phyloP scores from a whole-genome alignment of 1,284 basidiomycete genomes.

The Ustilago tritici region DNA sequence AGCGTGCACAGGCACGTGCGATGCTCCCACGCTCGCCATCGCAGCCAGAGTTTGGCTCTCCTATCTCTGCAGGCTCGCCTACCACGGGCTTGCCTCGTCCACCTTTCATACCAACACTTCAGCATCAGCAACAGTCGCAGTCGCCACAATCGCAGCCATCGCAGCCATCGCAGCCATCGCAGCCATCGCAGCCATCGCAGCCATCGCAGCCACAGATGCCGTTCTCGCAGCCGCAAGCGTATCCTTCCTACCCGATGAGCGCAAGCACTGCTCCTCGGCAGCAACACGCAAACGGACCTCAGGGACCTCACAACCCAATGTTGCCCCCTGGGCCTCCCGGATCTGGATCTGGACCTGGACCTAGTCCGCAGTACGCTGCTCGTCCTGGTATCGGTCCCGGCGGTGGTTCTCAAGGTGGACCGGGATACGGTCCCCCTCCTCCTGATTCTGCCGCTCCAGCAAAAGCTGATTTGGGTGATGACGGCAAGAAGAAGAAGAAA shows the following conservation, averaged over 20 bases:
- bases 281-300: constrained; percentile 11
- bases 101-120: constrained; percentile 19
- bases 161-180: constrained; percentile 22
- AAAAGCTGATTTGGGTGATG: constrained; percentile 22
- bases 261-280: constrained; percentile 25
- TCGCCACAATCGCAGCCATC: constrained; percentile 9
- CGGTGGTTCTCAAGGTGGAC: constrained; percentile 10
- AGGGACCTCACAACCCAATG: constrained; percentile 18
- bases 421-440: constrained; percentile 8
- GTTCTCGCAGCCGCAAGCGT: constrained; percentile 37
- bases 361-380: constrained; percentile 15
- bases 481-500: constrained; percentile 53
- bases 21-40: constrained; percentile 42
- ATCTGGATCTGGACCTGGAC: constrained; percentile 4
- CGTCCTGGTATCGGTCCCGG: constrained; percentile 22
- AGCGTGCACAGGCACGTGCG: constrained; percentile 47
- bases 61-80: constrained; percentile 21
- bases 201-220: constrained; percentile 10
- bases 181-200: constrained; percentile 16
- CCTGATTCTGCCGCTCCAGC: constrained; percentile 16
- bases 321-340: constrained; percentile 19
- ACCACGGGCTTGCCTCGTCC: constrained; percentile 36
- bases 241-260: constrained; percentile 46
- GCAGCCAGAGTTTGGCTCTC: constrained; percentile 30
- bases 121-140: constrained; percentile 16